Percentiles rank a stretch among this genome's conserved stretches.
phyloP scores from a whole-genome alignment of 73 alveolate genomes.

The Paramecium caudatum region DNA sequence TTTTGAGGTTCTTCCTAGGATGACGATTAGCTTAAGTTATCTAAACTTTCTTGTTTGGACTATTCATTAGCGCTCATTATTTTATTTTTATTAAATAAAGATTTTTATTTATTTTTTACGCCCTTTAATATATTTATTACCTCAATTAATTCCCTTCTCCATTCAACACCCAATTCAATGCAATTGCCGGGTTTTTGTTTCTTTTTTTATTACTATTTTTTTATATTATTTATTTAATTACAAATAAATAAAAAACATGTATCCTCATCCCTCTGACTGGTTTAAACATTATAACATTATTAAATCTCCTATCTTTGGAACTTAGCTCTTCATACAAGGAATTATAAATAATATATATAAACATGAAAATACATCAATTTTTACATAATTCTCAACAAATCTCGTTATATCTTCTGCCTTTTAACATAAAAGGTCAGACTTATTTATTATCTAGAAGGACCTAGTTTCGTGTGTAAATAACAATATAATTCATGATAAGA shows the following conservation, averaged over 20 bases:
- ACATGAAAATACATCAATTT: too few relatives aligned
- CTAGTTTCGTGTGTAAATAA: too few relatives aligned
- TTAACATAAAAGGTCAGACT: too few relatives aligned
- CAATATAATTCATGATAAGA: too few relatives aligned
- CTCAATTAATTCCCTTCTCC: neutral
- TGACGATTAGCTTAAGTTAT: slow-evolving; percentile 1
- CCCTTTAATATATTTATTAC: slow-evolving; percentile 41
- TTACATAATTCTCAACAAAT: too few relatives aligned
- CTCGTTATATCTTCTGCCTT: too few relatives aligned
- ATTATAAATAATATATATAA: too few relatives aligned
- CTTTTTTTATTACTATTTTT: slow-evolving; percentile 26
- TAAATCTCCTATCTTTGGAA: too few relatives aligned
- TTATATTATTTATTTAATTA: slow-evolving; percentile 41
- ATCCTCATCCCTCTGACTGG: too few relatives aligned
- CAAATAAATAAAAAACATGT: neutral
- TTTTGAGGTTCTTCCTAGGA: slow-evolving; percentile 18
- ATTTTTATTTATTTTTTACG: slow-evolving; percentile 17
- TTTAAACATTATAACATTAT: too few relatives aligned
- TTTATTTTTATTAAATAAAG: slow-evolving; percentile 26
- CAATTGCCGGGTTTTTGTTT: neutral
- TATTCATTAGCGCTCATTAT: slow-evolving; percentile 22
- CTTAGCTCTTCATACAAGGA: too few relatives aligned
- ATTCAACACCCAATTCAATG: neutral
- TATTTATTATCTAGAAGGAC: too few relatives aligned
- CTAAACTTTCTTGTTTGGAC: slow-evolving; percentile 12